phyloP scores from a whole-genome alignment of 108 stramenopile genomes.

The Pseudonitzschia multistriata region DNA sequence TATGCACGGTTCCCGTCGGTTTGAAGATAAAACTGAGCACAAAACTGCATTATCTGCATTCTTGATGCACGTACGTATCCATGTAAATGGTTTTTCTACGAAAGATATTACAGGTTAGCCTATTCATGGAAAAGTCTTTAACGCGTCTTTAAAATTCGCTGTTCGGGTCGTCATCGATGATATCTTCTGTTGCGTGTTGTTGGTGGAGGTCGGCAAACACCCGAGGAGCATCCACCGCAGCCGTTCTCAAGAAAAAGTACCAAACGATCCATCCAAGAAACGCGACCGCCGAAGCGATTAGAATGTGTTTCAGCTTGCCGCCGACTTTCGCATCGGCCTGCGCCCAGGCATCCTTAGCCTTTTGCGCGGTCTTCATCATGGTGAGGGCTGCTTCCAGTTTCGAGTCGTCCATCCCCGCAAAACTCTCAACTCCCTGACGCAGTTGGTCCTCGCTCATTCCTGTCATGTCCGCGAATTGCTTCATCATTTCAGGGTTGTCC shows the following conservation, averaged over 20 bases:
- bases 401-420: slow-evolving; percentile 62
- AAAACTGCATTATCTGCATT: no score
- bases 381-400: slow-evolving; percentile 59
- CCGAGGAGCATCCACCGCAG: background rate
- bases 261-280: slow-evolving; percentile 16
- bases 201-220: background rate
- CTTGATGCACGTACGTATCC: no score
- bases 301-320: slow-evolving; percentile 35
- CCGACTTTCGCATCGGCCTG: slow-evolving; percentile 34
- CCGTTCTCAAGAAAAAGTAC: slow-evolving; percentile 15
- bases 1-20: no score
- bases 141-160: slow-evolving; percentile 24
- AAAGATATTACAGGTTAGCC: no score
- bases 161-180: slow-evolving; percentile 20
- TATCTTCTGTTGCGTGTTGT: background rate
- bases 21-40: no score
- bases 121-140: background rate
- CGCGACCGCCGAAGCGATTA: slow-evolving; percentile 9
- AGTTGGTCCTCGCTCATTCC: slow-evolving; percentile 56
- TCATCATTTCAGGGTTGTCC: slow-evolving; percentile 73
- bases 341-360: slow-evolving; percentile 41
- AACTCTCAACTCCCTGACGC: slow-evolving; percentile 54
- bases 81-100: no score
- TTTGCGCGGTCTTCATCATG: slow-evolving; percentile 46
- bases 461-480: slow-evolving; percentile 45